Conservation (phyloP, 108 stramenopile species). For the Skeletonema costatum region DNA sequence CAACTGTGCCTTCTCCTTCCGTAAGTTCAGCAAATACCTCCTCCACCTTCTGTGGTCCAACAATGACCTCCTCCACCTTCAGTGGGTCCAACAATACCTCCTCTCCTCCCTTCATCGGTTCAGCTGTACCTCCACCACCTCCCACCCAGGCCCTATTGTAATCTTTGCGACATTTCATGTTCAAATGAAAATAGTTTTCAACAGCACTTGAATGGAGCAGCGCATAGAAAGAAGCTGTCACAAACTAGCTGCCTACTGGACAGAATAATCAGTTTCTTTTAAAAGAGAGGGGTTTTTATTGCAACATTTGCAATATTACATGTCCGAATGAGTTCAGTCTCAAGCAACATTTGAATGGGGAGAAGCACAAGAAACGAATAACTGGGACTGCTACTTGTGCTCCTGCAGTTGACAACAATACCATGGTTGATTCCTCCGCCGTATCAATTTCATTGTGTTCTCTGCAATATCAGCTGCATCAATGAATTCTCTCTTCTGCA, state of each 20-base stretch:
- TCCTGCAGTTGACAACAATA: background rate
- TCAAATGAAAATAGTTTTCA: background rate
- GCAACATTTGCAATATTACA: background rate
- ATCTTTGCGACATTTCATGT: constrained; percentile 11
- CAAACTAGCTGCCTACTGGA: background rate
- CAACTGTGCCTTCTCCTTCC: background rate
- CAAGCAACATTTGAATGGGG: constrained; percentile 1
- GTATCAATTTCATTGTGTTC: background rate
- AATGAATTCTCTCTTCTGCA: constrained; percentile 19
- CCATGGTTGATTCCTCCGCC: background rate
- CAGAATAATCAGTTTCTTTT: background rate
- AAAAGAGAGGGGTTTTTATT: no score
- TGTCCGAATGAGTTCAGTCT: constrained; percentile 17
- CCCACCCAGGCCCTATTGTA: constrained; percentile 7
- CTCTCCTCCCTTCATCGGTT: background rate
- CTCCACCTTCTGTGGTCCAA: no score
- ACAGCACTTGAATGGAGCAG: background rate
- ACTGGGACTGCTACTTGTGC: background rate
- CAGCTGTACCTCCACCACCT: constrained; percentile 16
- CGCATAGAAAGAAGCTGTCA: background rate
- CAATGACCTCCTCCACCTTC: background rate
- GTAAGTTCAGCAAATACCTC: no score
- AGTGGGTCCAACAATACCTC: background rate
- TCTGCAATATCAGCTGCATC: background rate
- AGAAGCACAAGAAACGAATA: constrained; percentile 2